These are phyloP conservation scores for Marsdenia floribunda DNA, from an alignment of 257 asterid genomes.

Conservation along the genomic window DNA sequence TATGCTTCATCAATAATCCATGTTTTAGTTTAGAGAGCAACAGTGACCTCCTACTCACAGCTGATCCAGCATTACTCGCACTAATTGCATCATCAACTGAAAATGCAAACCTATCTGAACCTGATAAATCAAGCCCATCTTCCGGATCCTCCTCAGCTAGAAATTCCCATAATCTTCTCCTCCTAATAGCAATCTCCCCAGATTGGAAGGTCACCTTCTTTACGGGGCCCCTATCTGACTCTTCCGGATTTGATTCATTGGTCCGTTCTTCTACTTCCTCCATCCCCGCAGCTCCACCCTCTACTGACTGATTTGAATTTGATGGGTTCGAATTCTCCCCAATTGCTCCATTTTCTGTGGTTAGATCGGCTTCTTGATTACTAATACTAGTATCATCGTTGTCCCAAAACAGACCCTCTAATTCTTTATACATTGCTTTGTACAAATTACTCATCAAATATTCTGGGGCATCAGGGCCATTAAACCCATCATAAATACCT, in stretches of 20 bases:
- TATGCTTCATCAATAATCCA: conserved; percentile 70
- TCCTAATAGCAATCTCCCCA: conserved; percentile 61
- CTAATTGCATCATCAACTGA: conserved; percentile 89
- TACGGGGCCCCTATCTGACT: conserved; percentile 17
- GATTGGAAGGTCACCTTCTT: conserved; percentile 71
- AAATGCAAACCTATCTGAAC: conserved; percentile 93
- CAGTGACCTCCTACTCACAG: conserved; percentile 70
- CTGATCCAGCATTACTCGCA: conserved; percentile 72
- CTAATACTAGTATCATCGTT: conserved; percentile 31
- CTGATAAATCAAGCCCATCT: conserved; percentile 93
- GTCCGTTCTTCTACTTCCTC: conserved; percentile 21
- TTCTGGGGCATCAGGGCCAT: conserved; percentile 97
- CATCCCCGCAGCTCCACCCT: neutral
- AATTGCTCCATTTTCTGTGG: conserved; percentile 32
- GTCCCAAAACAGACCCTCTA: conserved; percentile 97
- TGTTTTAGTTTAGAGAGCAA: conserved; percentile 71
- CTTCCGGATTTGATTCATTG: conserved; percentile 21
- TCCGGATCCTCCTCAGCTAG: conserved; percentile 75
- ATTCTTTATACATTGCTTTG: conserved; percentile 75
- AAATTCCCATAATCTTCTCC: conserved; percentile 92
- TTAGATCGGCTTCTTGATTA: conserved; percentile 29
- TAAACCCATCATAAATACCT: conserved; percentile 94
- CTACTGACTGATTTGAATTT: conserved; percentile 9
- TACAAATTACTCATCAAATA: conserved; percentile 86
- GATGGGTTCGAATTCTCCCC: conserved; percentile 29